Base-by-base conservation (phyloP, 1,139 yeast genomes). In the Taphrina pruni region DNA sequence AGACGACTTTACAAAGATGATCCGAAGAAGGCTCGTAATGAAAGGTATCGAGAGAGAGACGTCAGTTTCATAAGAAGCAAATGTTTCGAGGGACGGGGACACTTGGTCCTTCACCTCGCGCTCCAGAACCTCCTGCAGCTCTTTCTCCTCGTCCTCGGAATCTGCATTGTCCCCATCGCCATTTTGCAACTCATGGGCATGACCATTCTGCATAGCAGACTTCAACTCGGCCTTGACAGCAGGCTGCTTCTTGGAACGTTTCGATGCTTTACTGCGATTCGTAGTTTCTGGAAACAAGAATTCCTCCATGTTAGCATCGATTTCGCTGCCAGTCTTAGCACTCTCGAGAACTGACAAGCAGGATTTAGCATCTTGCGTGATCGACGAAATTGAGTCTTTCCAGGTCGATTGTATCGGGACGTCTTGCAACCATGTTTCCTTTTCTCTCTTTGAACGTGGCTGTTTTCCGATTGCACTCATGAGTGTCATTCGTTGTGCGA, bases 391-490 rank as follows among this genome's bases (percentile, higher is more conserved):
- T 7, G 67, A 64, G 9, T 64, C 67, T 45, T 64, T 64, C 67
- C 67, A 64, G 21, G 67, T 64, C 20, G 67, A 46, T 54, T 64
- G 67, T 7, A 64, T 36, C 6, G 45, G 36, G 14, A 64, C 48
- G 36, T 64, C 67, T 12, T 54, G 55, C 17, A 64, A 48, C 67
- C 67, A 64, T 17, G 48, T 14, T 9, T 54, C 52, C 39, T 35
- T 55, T 48, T 26, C 17, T 51, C 46, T 54, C 17, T 12, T 12
- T 7, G 43, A n/a, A 38, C 32, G 21, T 9, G 43, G 46, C 17
- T 64, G 54, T n/a, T 48, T 57, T 26, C 61, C 54, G 5, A 64
- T n/a, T 2, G 61, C 60, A 36, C 56, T 39, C 32, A 55, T 20
- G 9, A 64, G 45, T 8, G 17, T 46, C 17, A 39, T 39, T 17